Base-by-base conservation (phyloP, 2,329 filamentous ascomycete species). In the Drechslerella coelobrocha region DNA sequence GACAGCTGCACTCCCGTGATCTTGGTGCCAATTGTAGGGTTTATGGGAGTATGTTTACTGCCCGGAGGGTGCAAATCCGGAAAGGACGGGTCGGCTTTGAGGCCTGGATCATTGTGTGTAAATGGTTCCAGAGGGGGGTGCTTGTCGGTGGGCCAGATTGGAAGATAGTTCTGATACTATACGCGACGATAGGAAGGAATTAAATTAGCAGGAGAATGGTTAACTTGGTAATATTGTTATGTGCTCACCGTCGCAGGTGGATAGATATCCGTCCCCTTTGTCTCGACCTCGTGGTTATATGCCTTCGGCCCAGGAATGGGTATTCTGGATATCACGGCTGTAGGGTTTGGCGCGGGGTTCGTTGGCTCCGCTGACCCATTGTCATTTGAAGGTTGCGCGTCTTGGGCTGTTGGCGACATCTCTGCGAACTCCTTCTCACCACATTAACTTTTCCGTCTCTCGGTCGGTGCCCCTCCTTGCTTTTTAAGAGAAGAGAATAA, bases 11-110 rank as follows among this genome's bases (percentile, higher is more conserved):
- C 81, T 34, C 88, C 89, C 1, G 80, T 82, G 34, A 93, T 82
- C 76, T 92, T 89, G 9, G 88, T 86, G 61, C 90, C 90, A 74
- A 90, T 92, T 47, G 84, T 86, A 0, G 89, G 88, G 0, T 89
- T 91, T 45, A 92, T 80, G 17, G 91, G 81, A 1, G 65, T 69
- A 54, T 69, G 65, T 10, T 69, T 69, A 7, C 80, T 81, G 14
- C 79, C 79, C 37, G 80, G 77, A 1, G 83, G 81, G 1, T 93
- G 81, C 1, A 93, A 84, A 73, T 92, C 89, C 0, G 86, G 84
- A 75, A 88, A 91, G 1, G 81, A 80, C 0, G 84, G 81, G 76
- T 92, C 88, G 48, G 90, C 89, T 74, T 91, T 87, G 75, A 87
- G 87, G 74, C 90, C 90, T 75, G 89, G 89, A 62, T 93, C 89